These are phyloP conservation scores for Rubia tinctorum DNA, from an alignment of 305 asterid genomes.

Conservation along the genomic window DNA sequence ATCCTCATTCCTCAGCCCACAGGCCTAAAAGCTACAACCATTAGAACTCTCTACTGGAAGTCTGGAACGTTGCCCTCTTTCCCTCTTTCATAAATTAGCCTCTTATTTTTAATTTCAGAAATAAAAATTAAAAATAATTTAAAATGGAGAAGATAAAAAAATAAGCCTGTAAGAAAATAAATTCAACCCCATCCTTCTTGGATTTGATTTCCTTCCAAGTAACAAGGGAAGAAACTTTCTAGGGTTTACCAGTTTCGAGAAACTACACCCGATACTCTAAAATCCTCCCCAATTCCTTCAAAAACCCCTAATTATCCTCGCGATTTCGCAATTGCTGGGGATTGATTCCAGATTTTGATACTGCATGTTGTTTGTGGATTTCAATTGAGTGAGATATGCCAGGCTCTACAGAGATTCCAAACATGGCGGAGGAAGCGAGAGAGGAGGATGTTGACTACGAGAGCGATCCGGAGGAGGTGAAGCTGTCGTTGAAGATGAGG, in stretches of 20 bases:
- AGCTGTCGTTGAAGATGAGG: slow-evolving; percentile 82
- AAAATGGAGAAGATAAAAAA: background rate
- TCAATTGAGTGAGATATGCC: slow-evolving; percentile 11
- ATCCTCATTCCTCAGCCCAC: background rate
- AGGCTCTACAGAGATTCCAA: slow-evolving; percentile 13
- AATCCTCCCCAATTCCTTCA: slow-evolving; percentile 6
- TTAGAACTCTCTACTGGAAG: background rate
- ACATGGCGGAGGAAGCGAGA: slow-evolving; percentile 53
- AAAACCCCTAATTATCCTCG: slow-evolving; percentile 12
- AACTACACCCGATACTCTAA: slow-evolving; percentile 1
- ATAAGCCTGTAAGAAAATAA: background rate
- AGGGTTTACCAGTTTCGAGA: slow-evolving; percentile 32
- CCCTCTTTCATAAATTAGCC: background rate
- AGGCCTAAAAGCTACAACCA: background rate
- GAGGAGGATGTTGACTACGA: slow-evolving; percentile 76
- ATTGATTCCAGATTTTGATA: background rate
- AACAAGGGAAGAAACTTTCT: slow-evolving; percentile 10
- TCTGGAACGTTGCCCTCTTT: slow-evolving; percentile 1
- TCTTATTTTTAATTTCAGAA: background rate
- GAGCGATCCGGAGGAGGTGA: slow-evolving; percentile 98
- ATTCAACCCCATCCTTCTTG: slow-evolving; percentile 7
- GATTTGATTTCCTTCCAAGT: slow-evolving; percentile 1
- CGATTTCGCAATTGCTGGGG: slow-evolving; percentile 11
- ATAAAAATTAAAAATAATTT: too few species aligned
- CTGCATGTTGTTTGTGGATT: slow-evolving; percentile 15